A percentile compares a stretch with the other conserved stretches of the same genome.
phyloP scores from a whole-genome alignment of 1,284 basidiomycete species.

The Boletus semigastroideus region DNA sequence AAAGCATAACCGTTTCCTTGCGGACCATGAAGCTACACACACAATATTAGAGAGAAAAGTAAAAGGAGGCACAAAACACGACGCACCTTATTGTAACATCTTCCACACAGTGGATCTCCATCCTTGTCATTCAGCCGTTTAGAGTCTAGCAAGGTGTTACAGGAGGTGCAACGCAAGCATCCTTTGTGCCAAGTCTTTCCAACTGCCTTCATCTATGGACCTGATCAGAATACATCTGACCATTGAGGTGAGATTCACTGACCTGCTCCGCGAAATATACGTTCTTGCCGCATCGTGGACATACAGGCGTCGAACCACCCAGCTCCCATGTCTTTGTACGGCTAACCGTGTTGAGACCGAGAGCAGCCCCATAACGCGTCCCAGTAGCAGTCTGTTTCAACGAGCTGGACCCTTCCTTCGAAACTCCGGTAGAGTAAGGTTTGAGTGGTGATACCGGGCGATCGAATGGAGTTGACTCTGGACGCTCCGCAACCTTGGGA shows the following conservation, averaged over 20 bases:
- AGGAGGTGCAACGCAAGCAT: constrained; percentile 73
- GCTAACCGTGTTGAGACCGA: constrained; percentile 34
- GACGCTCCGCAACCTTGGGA: constrained; percentile 11
- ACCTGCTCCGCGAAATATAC: constrained; percentile 70
- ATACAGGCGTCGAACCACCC: constrained; percentile 45
- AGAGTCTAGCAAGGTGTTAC: constrained; percentile 64
- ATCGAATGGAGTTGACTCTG: constrained; percentile 4
- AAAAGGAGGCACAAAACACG: neutral
- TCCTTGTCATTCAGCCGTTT: constrained; percentile 71
- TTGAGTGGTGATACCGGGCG: constrained; percentile 29
- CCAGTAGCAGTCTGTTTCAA: constrained; percentile 46
- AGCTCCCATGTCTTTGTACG: constrained; percentile 41
- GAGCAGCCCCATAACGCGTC: constrained; percentile 50
- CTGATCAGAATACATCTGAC: constrained; percentile 8
- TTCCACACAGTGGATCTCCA: constrained; percentile 63
- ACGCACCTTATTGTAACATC: constrained; percentile 71
- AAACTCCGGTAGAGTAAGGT: constrained; percentile 25
- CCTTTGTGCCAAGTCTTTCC: constrained; percentile 74
- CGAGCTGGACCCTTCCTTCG: constrained; percentile 22
- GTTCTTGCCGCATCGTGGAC: constrained; percentile 56
- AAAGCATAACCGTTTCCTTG: constrained; percentile 73
- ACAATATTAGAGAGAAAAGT: constrained; percentile 4
- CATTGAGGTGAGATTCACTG: neutral
- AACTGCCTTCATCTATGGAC: constrained; percentile 62
- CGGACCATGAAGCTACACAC: constrained; percentile 62